Conservation (phyloP, 176 grass and related monocot genomes). For the Phragmites australis region DNA sequence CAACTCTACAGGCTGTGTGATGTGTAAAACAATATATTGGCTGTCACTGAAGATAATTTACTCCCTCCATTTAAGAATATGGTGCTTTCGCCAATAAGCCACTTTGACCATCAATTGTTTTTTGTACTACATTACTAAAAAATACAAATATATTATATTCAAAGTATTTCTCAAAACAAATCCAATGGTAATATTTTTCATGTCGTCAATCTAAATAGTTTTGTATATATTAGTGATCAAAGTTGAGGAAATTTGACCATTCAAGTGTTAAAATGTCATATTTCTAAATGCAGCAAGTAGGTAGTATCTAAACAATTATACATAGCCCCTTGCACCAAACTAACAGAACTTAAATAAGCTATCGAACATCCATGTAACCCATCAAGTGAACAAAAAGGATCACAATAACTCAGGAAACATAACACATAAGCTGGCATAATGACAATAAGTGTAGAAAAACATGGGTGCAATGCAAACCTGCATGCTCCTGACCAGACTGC, state of each 20-base stretch:
- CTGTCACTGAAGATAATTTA: background rate
- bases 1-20: background rate
- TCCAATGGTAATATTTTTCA: background rate
- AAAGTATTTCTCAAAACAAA: background rate
- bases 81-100: background rate
- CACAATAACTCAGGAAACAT: background rate
- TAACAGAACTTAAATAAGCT: slow-evolving; percentile 18
- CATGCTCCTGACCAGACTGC: slow-evolving; percentile 52
- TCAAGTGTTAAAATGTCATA: background rate
- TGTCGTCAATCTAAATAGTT: background rate
- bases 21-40: background rate
- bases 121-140: background rate
- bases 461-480: slow-evolving; percentile 1
- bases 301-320: slow-evolving; percentile 7
- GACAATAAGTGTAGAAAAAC: slow-evolving; percentile 7
- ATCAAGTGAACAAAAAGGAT: slow-evolving; percentile 22
- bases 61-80: background rate
- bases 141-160: background rate
- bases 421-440: slow-evolving; percentile 20
- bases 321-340: background rate
- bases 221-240: background rate
- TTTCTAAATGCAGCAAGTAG: background rate
- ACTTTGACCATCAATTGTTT: background rate
- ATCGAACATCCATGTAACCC: background rate
- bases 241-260: background rate